phyloP scores from a whole-genome alignment of 106 monocot genomes.

The Acorus calamus region DNA sequence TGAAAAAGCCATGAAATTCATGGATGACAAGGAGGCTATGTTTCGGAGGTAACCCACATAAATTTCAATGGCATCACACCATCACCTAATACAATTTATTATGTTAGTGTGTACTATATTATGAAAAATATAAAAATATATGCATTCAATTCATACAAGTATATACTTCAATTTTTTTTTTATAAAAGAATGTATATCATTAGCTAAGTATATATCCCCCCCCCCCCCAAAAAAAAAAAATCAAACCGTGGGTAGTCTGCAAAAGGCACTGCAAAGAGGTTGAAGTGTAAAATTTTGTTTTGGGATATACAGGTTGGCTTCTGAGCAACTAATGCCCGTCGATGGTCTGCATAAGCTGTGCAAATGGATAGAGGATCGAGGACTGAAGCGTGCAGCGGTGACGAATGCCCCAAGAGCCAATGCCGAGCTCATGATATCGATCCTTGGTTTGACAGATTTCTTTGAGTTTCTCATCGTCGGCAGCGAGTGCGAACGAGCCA shows the following conservation, averaged over 20 bases:
- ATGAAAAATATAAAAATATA: too few species aligned
- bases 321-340: constrained; percentile 41
- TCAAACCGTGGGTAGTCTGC: too few species aligned
- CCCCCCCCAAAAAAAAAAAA: too few species aligned
- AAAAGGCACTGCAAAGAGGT: too few species aligned
- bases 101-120: too few species aligned
- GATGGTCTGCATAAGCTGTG: constrained; percentile 58
- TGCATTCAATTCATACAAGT: too few species aligned
- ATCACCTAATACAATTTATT: too few species aligned
- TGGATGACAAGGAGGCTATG: constrained; percentile 72
- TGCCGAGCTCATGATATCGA: constrained; percentile 77
- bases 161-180: too few species aligned
- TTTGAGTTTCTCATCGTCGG: constrained; percentile 64
- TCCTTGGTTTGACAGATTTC: constrained; percentile 69
- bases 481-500: constrained; percentile 58
- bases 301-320: constrained; percentile 35
- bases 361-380: constrained; percentile 54
- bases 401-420: constrained; percentile 77
- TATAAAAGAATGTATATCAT: too few species aligned
- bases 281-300: too few species aligned
- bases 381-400: constrained; percentile 72
- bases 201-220: too few species aligned
- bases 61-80: background rate
- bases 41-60: constrained; percentile 38
- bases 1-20: constrained; percentile 43